phyloP scores from a whole-genome alignment of 352 stramenopile species.

The Phytophthora capsici region DNA sequence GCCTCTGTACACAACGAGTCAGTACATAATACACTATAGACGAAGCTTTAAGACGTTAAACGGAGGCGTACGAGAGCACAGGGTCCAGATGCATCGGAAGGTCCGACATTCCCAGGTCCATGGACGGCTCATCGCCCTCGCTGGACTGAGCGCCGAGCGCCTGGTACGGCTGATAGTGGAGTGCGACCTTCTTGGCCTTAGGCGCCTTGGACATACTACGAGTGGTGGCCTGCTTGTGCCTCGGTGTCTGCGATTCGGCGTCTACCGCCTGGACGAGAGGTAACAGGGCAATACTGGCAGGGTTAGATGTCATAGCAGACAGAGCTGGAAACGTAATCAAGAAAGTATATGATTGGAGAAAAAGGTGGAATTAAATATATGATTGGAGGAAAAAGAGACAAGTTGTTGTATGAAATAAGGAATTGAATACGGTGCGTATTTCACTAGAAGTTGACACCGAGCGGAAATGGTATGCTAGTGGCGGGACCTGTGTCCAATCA shows the following conservation, averaged over 20 bases:
- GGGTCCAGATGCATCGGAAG: conserved; percentile 70
- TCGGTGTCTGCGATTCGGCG: conserved; percentile 32
- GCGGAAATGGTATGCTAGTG: conserved; percentile 12
- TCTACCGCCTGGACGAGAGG: conserved; percentile 23
- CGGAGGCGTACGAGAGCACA: conserved; percentile 61
- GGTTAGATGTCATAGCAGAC: conserved; percentile 17
- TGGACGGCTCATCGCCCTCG: conserved; percentile 38
- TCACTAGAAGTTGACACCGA: conserved; percentile 34
- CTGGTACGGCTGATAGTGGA: conserved; percentile 88
- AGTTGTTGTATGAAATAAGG: background rate
- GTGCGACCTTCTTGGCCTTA: conserved; percentile 74
- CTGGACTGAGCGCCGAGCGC: conserved; percentile 30
- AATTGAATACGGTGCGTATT: background rate
- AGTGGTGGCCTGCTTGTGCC: conserved; percentile 3
- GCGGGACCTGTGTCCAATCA: background rate
- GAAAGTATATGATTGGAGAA: conserved; percentile 6
- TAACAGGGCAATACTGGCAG: background rate
- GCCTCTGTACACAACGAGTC: conserved; percentile 42
- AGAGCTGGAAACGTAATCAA: conserved; percentile 8
- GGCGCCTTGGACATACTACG: conserved; percentile 77
- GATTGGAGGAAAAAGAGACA: conserved; percentile 6
- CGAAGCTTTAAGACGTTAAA: background rate
- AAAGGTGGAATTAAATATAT: background rate
- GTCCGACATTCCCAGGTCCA: conserved; percentile 62
- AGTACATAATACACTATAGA: background rate